A percentile compares a stretch with the other conserved stretches of the same genome.
These are phyloP conservation scores for Xylaria sp. DNA, from an alignment of 2,329 filamentous ascomycete species.

Conservation along the genomic window DNA sequence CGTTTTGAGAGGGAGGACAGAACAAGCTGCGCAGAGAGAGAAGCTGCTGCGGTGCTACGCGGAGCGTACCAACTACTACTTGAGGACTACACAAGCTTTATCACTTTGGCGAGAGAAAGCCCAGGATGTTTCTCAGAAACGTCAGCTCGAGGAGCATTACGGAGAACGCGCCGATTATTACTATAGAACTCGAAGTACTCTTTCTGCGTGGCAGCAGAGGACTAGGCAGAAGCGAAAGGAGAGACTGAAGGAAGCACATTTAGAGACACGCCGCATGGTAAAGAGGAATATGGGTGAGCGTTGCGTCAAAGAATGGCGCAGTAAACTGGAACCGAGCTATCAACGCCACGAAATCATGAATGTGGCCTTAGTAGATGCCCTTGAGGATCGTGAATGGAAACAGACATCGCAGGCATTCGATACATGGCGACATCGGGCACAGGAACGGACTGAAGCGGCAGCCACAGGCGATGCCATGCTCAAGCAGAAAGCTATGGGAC, in stretches of 20 bases:
- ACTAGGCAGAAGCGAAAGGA: slow-evolving; percentile 48
- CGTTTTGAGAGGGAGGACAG: slow-evolving; percentile 36
- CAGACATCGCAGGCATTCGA: slow-evolving; percentile 39
- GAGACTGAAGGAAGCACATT: slow-evolving; percentile 47
- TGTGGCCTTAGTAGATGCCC: slow-evolving; percentile 39
- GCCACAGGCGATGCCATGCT: slow-evolving; percentile 38
- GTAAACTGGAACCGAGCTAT: slow-evolving; percentile 42
- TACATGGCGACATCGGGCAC: slow-evolving; percentile 44
- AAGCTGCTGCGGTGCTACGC: slow-evolving; percentile 43
- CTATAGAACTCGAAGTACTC: slow-evolving; percentile 42
- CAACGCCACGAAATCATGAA: slow-evolving; percentile 45
- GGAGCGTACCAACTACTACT: slow-evolving; percentile 46
- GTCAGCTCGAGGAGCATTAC: slow-evolving; percentile 43
- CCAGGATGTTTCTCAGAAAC: slow-evolving; percentile 32
- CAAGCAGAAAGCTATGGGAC: slow-evolving; percentile 41
- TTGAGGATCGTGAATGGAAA: slow-evolving; percentile 41
- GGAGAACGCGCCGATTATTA: slow-evolving; percentile 47
- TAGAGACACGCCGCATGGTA: slow-evolving; percentile 49
- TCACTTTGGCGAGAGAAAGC: slow-evolving; percentile 45
- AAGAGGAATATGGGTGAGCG: slow-evolving; percentile 49
- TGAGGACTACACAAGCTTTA: slow-evolving; percentile 42
- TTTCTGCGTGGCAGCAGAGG: slow-evolving; percentile 42
- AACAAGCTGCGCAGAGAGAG: slow-evolving; percentile 39
- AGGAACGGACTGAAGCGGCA: slow-evolving; percentile 38
- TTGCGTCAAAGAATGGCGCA: slow-evolving; percentile 46